phyloP scores from a whole-genome alignment of 768 basidiomycete species.

The Hemileccinum impolitum region DNA sequence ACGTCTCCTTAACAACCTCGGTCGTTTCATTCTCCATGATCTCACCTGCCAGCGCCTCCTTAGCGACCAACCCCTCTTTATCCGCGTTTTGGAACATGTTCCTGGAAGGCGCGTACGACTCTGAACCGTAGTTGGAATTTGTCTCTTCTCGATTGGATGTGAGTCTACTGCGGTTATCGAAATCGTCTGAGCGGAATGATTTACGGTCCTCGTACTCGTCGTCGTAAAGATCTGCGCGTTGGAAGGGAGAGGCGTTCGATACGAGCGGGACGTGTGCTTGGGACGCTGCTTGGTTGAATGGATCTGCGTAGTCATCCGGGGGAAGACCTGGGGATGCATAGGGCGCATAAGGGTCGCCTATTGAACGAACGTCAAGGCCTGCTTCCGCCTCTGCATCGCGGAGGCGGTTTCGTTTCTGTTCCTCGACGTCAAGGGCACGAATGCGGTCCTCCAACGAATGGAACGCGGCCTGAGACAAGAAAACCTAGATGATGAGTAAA shows the following conservation, averaged over 20 bases:
- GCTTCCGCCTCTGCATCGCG: slow-evolving; percentile 74
- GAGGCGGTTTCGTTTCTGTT: slow-evolving; percentile 76
- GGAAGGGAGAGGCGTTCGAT: slow-evolving; percentile 76
- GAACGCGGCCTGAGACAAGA: slow-evolving; percentile 83
- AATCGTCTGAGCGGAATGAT: slow-evolving; percentile 73
- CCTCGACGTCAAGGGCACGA: slow-evolving; percentile 79
- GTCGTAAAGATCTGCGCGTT: slow-evolving; percentile 71
- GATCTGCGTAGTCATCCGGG: slow-evolving; percentile 49
- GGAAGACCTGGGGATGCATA: slow-evolving; percentile 52
- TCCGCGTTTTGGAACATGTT: slow-evolving; percentile 94
- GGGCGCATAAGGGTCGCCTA: slow-evolving; percentile 74
- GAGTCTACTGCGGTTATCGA: slow-evolving; percentile 72
- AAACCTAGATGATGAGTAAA: slow-evolving; percentile 55
- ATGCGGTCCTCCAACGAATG: slow-evolving; percentile 85
- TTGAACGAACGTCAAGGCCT: slow-evolving; percentile 54
- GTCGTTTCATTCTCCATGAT: slow-evolving; percentile 85
- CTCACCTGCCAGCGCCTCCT: slow-evolving; percentile 82
- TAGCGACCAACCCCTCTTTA: slow-evolving; percentile 67
- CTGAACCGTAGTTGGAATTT: slow-evolving; percentile 80
- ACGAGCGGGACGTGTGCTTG: slow-evolving; percentile 82
- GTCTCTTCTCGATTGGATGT: slow-evolving; percentile 78
- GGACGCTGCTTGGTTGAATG: slow-evolving; percentile 49
- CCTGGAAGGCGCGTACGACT: slow-evolving; percentile 89
- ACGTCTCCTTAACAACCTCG: slow-evolving; percentile 81
- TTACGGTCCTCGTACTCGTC: slow-evolving; percentile 76